Conservation (phyloP, 108 stramenopile genomes). For the Cyclotella choctawhatcheeana region DNA sequence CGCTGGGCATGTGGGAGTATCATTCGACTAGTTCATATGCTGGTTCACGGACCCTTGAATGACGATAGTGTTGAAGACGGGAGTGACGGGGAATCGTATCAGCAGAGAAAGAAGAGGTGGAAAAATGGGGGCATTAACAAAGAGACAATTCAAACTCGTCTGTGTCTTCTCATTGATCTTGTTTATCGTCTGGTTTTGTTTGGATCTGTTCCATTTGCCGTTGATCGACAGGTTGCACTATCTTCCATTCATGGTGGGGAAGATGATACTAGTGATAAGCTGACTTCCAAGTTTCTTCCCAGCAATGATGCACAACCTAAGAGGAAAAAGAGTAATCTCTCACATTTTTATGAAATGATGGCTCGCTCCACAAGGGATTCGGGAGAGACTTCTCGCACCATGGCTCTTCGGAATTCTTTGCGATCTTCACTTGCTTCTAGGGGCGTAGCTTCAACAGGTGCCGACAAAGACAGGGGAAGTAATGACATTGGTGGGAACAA, state of each 20-base stretch:
- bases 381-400: conserved; percentile 18
- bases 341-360: neutral
- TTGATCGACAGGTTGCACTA: conserved; percentile 21
- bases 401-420: conserved; percentile 28
- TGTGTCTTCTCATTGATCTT: conserved; percentile 41
- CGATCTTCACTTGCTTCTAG: too few relatives aligned
- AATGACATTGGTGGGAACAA: too few relatives aligned
- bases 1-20: conserved; percentile 45
- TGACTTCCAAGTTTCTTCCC: too few relatives aligned
- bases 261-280: too few relatives aligned
- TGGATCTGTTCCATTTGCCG: conserved; percentile 45
- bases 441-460: too few relatives aligned
- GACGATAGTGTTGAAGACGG: neutral
- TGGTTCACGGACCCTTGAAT: conserved; percentile 30
- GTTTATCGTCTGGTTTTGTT: conserved; percentile 46
- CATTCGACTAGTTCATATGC: conserved; percentile 32
- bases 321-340: neutral
- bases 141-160: conserved; percentile 38
- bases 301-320: neutral
- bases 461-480: too few relatives aligned
- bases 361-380: neutral
- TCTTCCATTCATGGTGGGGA: too few relatives aligned
- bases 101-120: conserved; percentile 9
- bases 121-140: conserved; percentile 7
- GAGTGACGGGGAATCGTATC: neutral